Conservation (phyloP, 495 filamentous ascomycete species). For the Aspergillus hancockii region DNA sequence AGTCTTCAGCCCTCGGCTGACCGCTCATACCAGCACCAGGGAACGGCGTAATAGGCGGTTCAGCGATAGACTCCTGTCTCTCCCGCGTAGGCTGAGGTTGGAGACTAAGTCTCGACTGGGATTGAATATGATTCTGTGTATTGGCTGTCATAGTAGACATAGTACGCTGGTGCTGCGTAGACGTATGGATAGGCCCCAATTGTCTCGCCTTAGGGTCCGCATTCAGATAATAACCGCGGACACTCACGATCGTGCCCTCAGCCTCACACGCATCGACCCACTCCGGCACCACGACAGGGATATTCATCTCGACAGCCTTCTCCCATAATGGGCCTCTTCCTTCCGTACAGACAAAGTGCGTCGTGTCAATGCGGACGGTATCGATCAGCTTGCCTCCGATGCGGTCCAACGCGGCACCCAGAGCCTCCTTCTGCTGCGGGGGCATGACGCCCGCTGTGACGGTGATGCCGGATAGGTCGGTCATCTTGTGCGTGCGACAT, state of each 20-base stretch:
- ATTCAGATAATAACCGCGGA: constrained; percentile 93
- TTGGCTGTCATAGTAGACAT: constrained; percentile 29
- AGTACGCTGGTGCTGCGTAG: constrained; percentile 44
- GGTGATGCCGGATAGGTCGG: constrained; percentile 92
- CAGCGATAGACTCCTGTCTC: constrained; percentile 25
- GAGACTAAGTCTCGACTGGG: constrained; percentile 28
- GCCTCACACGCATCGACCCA: constrained; percentile 95
- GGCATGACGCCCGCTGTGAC: constrained; percentile 89
- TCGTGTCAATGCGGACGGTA: constrained; percentile 92
- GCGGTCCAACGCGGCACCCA: constrained; percentile 73
- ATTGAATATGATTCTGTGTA: constrained; percentile 13
- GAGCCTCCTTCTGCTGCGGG: constrained; percentile 67
- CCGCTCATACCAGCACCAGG: constrained; percentile 38
- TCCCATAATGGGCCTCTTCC: constrained; percentile 89
- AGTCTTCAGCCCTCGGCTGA: constrained; percentile 30
- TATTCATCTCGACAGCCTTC: constrained; percentile 95
- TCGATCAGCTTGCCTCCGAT: constrained; percentile 94
- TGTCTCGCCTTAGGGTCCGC: constrained; percentile 71
- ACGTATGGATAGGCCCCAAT: constrained; percentile 49
- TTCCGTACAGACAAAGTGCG: constrained; percentile 98
- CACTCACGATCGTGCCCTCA: constrained; percentile 89
- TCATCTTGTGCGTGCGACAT: constrained; percentile 97
- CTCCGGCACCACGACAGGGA: constrained; percentile 95
- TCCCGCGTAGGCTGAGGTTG: constrained; percentile 15
- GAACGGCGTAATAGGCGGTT: constrained; percentile 47